Evolutionary conservation across 2,329 filamentous ascomycete genomes (phyloP).

Genomic region (Paecilomyces dactylethromorphus): DNA sequence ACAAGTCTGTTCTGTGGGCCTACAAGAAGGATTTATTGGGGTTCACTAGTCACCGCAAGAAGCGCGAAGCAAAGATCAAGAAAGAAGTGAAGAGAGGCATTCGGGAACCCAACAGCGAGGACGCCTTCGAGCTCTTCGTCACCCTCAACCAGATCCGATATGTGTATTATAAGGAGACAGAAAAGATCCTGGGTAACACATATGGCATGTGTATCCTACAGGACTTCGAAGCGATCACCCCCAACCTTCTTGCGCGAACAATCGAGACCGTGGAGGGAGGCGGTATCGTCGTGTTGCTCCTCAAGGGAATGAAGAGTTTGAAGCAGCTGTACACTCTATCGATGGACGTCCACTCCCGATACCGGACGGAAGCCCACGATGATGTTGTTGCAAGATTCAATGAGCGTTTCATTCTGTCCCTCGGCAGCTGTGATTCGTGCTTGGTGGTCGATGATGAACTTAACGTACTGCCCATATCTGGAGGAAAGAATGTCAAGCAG

Average conservation of each 20-base stretch:
- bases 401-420: slow-evolving; percentile 89
- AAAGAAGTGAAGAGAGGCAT: slow-evolving; percentile 95
- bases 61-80: slow-evolving; percentile 97
- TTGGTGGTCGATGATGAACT: slow-evolving; percentile 96
- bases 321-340: slow-evolving; percentile 95
- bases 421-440: slow-evolving; percentile 92
- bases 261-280: slow-evolving; percentile 98
- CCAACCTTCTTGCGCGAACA: slow-evolving; percentile 89
- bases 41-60: slow-evolving; percentile 94
- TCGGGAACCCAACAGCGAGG: slow-evolving; percentile 83
- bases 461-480: slow-evolving; percentile 94
- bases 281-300: slow-evolving; percentile 77
- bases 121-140: slow-evolving; percentile 95
- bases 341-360: slow-evolving; percentile 96
- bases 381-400: slow-evolving; percentile 97
- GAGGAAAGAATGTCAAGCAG: slow-evolving; percentile 80
- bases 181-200: slow-evolving; percentile 96
- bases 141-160: slow-evolving; percentile 96
- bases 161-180: slow-evolving; percentile 99
- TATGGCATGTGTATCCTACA: slow-evolving; percentile 98
- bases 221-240: slow-evolving; percentile 95
- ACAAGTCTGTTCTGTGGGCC: slow-evolving; percentile 95
- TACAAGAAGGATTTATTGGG: slow-evolving; percentile 97
- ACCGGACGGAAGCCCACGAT: slow-evolving; percentile 90
- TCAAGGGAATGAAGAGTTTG: slow-evolving; percentile 95